phyloP scores from a whole-genome alignment of 2,329 filamentous ascomycete species.

The Whalleya microplaca region DNA sequence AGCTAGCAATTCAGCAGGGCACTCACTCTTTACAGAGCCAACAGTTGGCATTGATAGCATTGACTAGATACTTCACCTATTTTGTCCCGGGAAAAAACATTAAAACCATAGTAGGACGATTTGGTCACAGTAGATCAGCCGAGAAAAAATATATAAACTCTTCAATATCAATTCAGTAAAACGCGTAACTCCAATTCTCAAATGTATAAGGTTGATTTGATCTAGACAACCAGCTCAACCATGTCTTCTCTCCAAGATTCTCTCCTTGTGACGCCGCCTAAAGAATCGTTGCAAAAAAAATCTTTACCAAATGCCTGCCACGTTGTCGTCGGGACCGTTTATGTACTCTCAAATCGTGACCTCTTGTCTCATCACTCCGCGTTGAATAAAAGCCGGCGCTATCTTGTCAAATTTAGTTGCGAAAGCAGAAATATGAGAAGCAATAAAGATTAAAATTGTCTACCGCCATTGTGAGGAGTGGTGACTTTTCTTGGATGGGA shows the following conservation, averaged over 20 bases:
- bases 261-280: constrained; percentile 16
- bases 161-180: constrained; percentile 19
- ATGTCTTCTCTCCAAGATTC: constrained; percentile 13
- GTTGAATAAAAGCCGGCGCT: constrained; percentile 14
- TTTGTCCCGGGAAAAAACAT: neutral
- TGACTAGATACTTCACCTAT: neutral
- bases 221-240: constrained; percentile 2
- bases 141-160: neutral
- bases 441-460: constrained; percentile 23
- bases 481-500: constrained; percentile 5
- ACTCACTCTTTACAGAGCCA: too few relatives aligned
- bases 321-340: constrained; percentile 11
- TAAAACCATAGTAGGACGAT: neutral
- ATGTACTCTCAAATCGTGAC: constrained; percentile 24
- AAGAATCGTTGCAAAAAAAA: constrained; percentile 12
- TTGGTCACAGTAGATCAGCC: neutral
- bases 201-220: constrained; percentile 16
- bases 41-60: neutral
- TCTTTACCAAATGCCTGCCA: constrained; percentile 16
- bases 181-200: constrained; percentile 24
- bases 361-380: constrained; percentile 24
- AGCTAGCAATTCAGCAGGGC: neutral
- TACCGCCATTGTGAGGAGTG: neutral
- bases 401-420: constrained; percentile 12
- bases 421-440: constrained; percentile 16